These are phyloP conservation scores for Rhamnella rubrinervis DNA, from an alignment of 331 rosid genomes.

Conservation along the genomic window DNA sequence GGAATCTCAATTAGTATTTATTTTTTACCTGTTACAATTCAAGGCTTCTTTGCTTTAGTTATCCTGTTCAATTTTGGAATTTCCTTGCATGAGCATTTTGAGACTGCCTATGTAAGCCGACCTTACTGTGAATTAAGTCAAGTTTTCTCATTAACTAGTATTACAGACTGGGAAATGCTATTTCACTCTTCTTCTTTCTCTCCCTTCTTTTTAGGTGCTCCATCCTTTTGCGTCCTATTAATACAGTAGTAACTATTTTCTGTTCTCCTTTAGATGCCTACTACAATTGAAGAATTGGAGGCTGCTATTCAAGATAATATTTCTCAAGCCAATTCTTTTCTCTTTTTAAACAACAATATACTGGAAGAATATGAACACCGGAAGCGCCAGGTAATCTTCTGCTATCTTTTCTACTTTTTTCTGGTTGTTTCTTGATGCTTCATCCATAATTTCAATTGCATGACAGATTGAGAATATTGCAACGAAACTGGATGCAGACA, in stretches of 20 bases:
- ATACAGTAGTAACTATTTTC: not conserved
- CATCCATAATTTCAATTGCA: constrained; percentile 20
- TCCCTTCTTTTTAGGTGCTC: too few relatives aligned
- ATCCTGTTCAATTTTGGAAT: too few relatives aligned
- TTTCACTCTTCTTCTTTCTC: too few relatives aligned
- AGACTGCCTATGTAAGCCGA: too few relatives aligned
- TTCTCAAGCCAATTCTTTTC: constrained; percentile 81
- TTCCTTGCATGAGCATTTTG: too few relatives aligned
- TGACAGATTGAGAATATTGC: constrained; percentile 64
- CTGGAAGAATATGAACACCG: constrained; percentile 82
- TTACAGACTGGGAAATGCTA: too few relatives aligned
- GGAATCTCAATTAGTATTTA: too few relatives aligned
- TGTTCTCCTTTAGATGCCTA: constrained; percentile 68
- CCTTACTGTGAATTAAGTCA: too few relatives aligned
- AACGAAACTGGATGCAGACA: constrained; percentile 67
- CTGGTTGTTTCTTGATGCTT: not conserved
- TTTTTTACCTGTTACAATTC: too few relatives aligned
- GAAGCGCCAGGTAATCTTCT: constrained; percentile 50
- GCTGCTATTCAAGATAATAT: constrained; percentile 79
- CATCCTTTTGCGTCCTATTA: too few relatives aligned
- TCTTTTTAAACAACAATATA: constrained; percentile 67
- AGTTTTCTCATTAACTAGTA: too few relatives aligned
- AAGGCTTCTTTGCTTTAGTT: too few relatives aligned
- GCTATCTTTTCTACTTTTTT: not conserved
- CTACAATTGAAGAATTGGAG: constrained; percentile 87